phyloP scores from a whole-genome alignment of 768 basidiomycete species.

The Termitomyces sp. region DNA sequence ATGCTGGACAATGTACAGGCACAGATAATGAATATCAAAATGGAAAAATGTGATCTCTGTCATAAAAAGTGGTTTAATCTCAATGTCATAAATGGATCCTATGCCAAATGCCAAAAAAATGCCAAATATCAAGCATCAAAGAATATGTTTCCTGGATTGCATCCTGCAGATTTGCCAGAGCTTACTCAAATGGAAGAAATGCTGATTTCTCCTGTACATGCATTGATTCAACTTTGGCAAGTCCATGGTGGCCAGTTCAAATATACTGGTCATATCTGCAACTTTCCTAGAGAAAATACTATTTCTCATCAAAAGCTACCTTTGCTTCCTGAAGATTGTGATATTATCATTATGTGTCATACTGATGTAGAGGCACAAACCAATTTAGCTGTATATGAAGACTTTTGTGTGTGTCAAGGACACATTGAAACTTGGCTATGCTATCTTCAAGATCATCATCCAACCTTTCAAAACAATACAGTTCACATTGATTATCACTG shows the following conservation, averaged over 20 bases:
- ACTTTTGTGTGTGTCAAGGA: neutral
- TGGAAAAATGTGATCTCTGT: neutral
- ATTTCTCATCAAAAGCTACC: neutral
- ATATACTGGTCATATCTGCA: neutral
- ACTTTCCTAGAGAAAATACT: neutral
- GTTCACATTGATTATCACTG: no score
- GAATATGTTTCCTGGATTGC: neutral
- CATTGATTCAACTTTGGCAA: no score
- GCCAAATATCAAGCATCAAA: constrained; percentile 2
- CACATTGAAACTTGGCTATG: neutral
- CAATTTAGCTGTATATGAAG: neutral
- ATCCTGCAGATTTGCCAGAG: no score
- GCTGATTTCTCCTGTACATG: no score
- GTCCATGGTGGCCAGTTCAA: no score
- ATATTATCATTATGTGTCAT: neutral
- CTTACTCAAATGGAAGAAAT: no score
- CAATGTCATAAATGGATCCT: neutral
- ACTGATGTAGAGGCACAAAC: neutral
- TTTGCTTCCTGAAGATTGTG: neutral
- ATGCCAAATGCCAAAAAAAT: neutral
- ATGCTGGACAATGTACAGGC: no score
- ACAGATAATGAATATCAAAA: no score
- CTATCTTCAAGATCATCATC: neutral
- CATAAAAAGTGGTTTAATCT: constrained; percentile 8
- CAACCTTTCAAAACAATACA: neutral